phyloP scores from a whole-genome alignment of 768 basidiomycete species.

The Dacryopinax primogenitus region DNA sequence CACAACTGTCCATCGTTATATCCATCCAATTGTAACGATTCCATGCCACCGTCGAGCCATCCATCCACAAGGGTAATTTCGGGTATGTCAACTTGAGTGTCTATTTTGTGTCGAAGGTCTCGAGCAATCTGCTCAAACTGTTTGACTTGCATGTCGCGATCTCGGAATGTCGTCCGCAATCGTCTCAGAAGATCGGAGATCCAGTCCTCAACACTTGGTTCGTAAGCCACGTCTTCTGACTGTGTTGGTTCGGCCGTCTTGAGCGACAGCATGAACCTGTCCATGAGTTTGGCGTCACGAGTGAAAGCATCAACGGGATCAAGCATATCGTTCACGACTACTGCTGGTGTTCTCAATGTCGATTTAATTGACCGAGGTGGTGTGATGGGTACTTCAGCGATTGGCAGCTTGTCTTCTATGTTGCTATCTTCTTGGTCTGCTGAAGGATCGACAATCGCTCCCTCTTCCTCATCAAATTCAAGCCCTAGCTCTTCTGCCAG shows the following conservation, averaged over 20 bases:
- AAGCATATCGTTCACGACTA: neutral
- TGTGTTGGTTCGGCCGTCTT: neutral
- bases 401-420: neutral
- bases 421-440: neutral
- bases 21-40: neutral
- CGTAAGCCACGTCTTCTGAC: neutral
- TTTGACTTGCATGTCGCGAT: constrained; percentile 5
- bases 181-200: neutral
- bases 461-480: constrained; percentile 69
- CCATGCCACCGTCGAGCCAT: constrained; percentile 2
- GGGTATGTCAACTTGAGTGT: neutral
- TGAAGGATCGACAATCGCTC: constrained; percentile 50
- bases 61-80: neutral
- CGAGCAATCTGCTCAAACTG: constrained; percentile 1
- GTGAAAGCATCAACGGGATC: neutral
- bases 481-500: constrained; percentile 82
- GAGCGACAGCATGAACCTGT: neutral
- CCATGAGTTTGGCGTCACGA: neutral
- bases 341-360: neutral
- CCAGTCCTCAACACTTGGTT: neutral
- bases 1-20: neutral
- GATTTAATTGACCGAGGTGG: neutral
- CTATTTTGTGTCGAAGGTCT: neutral
- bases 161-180: neutral
- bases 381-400: neutral